Conservation (phyloP, 768 basidiomycete genomes). For the Tylopilus vinaceipallidus region DNA sequence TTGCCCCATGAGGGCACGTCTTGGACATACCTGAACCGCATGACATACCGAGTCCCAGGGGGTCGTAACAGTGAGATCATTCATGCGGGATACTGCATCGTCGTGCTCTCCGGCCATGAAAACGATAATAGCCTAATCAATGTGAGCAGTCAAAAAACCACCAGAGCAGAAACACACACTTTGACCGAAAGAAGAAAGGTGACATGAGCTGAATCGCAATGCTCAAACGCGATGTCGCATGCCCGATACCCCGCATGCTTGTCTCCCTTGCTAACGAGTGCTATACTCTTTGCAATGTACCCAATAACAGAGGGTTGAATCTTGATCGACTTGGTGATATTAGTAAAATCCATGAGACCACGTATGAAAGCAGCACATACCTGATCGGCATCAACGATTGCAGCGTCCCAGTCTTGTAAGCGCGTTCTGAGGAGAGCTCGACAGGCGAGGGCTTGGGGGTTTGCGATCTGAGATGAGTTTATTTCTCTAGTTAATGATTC, state of each 20-base stretch:
- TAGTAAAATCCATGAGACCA: not conserved
- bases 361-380: not conserved
- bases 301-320: slow-evolving; percentile 2
- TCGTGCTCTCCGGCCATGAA: not conserved
- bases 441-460: not conserved
- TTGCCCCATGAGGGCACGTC: not conserved
- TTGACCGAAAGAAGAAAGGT: not conserved
- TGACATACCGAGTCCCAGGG: not conserved
- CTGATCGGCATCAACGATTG: slow-evolving; percentile 1
- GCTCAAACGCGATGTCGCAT: slow-evolving; percentile 6
- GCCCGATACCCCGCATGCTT: not conserved
- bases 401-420: slow-evolving; percentile 2
- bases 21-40: slow-evolving; percentile 1
- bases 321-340: not conserved
- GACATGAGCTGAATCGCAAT: not conserved
- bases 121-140: slow-evolving; percentile 1
- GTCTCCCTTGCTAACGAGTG: not conserved
- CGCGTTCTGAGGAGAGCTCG: slow-evolving; percentile 5
- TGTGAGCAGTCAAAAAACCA: not conserved
- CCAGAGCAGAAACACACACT: not conserved
- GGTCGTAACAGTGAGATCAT: not conserved
- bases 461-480: not conserved
- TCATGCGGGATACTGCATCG: slow-evolving; percentile 5
- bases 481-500: not conserved
- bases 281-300: slow-evolving; percentile 1